Conservation (phyloP, 352 stramenopile genomes). For the Phytophthora melonis region DNA sequence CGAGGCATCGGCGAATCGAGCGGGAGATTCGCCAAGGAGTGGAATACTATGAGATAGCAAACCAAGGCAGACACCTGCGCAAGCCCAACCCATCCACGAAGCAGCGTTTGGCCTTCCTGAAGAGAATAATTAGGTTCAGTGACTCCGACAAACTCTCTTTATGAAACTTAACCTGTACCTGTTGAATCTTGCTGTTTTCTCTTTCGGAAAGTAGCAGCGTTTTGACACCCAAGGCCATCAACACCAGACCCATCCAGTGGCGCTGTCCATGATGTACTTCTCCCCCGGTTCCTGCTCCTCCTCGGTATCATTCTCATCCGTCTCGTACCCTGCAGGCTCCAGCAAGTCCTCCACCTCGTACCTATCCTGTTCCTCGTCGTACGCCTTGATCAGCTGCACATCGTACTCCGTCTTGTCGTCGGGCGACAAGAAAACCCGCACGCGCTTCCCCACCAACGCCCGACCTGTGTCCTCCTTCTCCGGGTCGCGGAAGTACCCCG, state of each 20-base stretch:
- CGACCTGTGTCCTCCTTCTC: constrained; percentile 57
- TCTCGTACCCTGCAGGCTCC: constrained; percentile 41
- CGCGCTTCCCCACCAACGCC: constrained; percentile 57
- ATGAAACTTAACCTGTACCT: no score
- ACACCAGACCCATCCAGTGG: constrained; percentile 18
- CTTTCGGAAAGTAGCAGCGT: constrained; percentile 6
- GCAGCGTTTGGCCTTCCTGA: constrained; percentile 11
- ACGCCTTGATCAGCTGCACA: constrained; percentile 59
- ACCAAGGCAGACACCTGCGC: constrained; percentile 60
- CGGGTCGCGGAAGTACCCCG: constrained; percentile 76
- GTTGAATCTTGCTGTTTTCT: neutral
- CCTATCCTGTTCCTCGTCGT: constrained; percentile 47
- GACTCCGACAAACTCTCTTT: neutral
- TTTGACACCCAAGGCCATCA: constrained; percentile 36
- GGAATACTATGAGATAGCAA: constrained; percentile 93
- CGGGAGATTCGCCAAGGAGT: constrained; percentile 93
- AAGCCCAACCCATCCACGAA: constrained; percentile 9
- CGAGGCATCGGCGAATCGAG: constrained; percentile 86
- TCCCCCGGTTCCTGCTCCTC: constrained; percentile 40
- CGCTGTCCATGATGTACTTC: constrained; percentile 43
- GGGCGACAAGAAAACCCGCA: constrained; percentile 71
- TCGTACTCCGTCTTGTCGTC: constrained; percentile 70
- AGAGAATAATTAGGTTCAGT: neutral
- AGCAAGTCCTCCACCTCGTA: constrained; percentile 66
- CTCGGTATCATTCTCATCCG: constrained; percentile 49